These are phyloP conservation scores for Microdochium paspali DNA, from an alignment of 2,329 filamentous ascomycete genomes.

Conservation along the genomic window DNA sequence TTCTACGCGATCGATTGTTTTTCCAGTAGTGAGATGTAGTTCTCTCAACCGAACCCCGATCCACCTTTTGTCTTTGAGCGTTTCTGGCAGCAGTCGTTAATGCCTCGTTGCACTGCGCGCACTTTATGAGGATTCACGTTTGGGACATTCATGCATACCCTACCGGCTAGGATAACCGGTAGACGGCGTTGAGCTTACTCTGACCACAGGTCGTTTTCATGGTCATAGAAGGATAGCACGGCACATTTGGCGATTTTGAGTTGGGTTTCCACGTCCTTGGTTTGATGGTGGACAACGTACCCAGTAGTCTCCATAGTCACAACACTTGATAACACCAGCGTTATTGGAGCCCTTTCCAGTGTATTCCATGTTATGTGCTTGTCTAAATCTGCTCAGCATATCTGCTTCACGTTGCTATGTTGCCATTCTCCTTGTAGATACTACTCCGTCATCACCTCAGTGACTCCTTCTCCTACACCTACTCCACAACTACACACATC, in stretches of 20 bases:
- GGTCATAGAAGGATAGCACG: not conserved
- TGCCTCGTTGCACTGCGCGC: not conserved
- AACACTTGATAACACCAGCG: too few species aligned
- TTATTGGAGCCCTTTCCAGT: too few species aligned
- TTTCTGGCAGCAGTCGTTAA: not conserved
- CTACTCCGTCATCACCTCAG: not conserved
- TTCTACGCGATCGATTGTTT: not conserved
- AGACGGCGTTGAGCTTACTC: constrained; percentile 1
- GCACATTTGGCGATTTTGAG: not conserved
- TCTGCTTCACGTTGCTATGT: too few species aligned
- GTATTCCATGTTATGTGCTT: too few species aligned
- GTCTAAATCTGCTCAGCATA: too few species aligned
- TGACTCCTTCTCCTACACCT: too few species aligned
- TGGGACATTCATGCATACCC: not conserved
- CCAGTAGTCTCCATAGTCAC: too few species aligned
- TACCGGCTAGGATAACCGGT: not conserved
- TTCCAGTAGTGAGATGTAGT: not conserved
- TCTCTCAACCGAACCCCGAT: not conserved
- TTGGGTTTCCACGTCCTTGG: not conserved
- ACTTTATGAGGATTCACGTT: not conserved
- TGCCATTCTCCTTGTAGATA: too few species aligned
- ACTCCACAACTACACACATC: too few species aligned
- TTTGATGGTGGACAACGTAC: too few species aligned
- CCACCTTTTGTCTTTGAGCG: not conserved
- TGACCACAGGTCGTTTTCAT: not conserved